Evolutionary conservation across 208 protist species (phyloP), one percentile per base, ranked within the genome.

Genomic region (Leishmania arabica): DNA sequence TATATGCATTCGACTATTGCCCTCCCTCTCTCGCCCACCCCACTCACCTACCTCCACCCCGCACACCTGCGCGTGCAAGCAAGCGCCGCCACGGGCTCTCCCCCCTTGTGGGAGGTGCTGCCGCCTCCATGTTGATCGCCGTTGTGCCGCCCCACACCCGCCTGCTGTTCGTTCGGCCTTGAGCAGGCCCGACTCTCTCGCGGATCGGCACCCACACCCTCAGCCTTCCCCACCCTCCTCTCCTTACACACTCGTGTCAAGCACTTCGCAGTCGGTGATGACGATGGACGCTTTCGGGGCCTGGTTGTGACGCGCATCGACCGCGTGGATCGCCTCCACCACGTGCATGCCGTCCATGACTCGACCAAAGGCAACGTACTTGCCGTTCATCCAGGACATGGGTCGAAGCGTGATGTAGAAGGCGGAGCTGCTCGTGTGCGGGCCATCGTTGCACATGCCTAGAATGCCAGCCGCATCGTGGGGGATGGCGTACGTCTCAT

Each of bases 361-460:
- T n/a, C 91, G 89, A 17, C 98, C 98, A 88, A 99, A 99, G 34
- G 98, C 98, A 0, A 99, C 96, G 85, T 99, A 99, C 75, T 95
- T 95, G 15, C 89, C 83, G 80, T 99, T 96, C 93, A 99, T 97
- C 94, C 94, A 97, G 34, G 88, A 90, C 89, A 94, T 91, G 40
- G 86, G 76, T 54, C 88, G 87, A 49, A 87, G 85, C 17, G 95
- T 98, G 47, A 98, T 95, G 86, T 98, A 98, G 86, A 98, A 98
- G 34, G 89, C 83, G 31, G 94, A 97, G 27, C 90, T 89, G 84
- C 96, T 98, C 8, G 92, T 98, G 85, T 97, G 87, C 42, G 84
- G 89, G 42, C 94, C 92, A 58, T 95, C 92, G 85, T 98, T 98
- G 84, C 93, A 97, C 96, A 98, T 98, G 45, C 94, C 94, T 56